Conservation (phyloP, 2,329 filamentous ascomycete species). For the Zopfia rhizophila region DNA sequence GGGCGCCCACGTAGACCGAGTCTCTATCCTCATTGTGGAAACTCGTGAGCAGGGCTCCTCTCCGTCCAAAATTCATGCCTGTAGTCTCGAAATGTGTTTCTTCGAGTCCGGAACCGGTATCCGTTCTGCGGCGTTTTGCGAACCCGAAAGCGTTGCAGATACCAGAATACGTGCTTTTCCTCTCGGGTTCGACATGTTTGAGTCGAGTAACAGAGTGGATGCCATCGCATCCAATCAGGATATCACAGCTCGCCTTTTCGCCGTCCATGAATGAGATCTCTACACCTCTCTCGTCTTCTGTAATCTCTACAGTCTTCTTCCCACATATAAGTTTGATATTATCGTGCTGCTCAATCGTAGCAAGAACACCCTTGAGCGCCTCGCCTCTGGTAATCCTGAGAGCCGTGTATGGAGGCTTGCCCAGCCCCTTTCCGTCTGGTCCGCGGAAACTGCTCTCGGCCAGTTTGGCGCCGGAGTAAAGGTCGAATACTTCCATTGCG, state of each 20-base stretch:
- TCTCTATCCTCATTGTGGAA: conserved; percentile 51
- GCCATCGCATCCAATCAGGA: conserved; percentile 67
- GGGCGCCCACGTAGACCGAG: conserved; percentile 56
- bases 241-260: conserved; percentile 55
- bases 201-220: conserved; percentile 58
- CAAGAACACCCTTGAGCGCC: conserved; percentile 55
- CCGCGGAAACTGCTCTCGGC: conserved; percentile 56
- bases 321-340: conserved; percentile 57
- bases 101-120: conserved; percentile 38
- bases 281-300: conserved; percentile 53
- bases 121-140: conserved; percentile 44
- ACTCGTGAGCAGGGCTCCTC: conserved; percentile 57
- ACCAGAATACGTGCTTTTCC: conserved; percentile 55
- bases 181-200: conserved; percentile 57
- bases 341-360: conserved; percentile 51
- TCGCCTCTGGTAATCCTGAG: conserved; percentile 58
- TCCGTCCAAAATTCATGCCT: conserved; percentile 58
- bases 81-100: conserved; percentile 53
- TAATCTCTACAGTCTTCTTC: conserved; percentile 54
- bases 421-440: conserved; percentile 55
- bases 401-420: conserved; percentile 57
- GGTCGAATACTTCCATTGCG: conserved; percentile 58
- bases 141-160: conserved; percentile 61
- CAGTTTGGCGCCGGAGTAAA: conserved; percentile 54
- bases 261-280: conserved; percentile 61